A percentile compares a stretch with the other conserved stretches of the same genome.
Evolutionary conservation across 2,329 filamentous ascomycete genomes (phyloP).

Genomic region (Hysterium pulicare): DNA sequence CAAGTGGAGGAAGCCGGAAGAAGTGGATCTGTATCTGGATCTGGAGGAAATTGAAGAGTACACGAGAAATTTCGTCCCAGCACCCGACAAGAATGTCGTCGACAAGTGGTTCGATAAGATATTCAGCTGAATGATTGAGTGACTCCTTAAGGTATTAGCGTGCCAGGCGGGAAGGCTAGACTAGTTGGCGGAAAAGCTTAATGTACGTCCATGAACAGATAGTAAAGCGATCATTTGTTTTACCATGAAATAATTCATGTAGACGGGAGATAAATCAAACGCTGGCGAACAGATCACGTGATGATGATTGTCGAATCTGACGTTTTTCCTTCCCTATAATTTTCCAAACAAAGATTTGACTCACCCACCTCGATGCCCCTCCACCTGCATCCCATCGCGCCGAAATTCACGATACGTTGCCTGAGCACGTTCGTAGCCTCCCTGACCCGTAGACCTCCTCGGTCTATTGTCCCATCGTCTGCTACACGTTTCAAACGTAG

Average conservation of each 20-base stretch:
- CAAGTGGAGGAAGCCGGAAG: constrained; percentile 52
- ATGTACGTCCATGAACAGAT: too few species aligned
- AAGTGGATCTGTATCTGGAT: constrained; percentile 62
- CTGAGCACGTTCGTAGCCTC: not conserved
- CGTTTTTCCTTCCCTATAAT: not conserved
- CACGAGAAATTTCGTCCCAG: constrained; percentile 56
- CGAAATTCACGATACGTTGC: not conserved
- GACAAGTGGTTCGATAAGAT: constrained; percentile 45
- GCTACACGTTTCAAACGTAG: not conserved
- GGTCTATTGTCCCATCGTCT: not conserved
- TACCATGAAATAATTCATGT: too few species aligned
- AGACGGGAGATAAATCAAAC: too few species aligned
- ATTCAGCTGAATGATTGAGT: constrained; percentile 30
- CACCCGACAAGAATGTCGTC: constrained; percentile 45
- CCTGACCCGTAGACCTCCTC: not conserved
- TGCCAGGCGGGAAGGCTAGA: constrained; percentile 2
- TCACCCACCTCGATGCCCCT: not conserved
- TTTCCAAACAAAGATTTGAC: not conserved
- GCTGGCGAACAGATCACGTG: too few species aligned
- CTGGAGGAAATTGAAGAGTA: constrained; percentile 67
- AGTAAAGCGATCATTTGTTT: too few species aligned
- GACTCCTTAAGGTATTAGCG: not conserved
- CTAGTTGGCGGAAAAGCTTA: not conserved
- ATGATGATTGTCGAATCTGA: not conserved
- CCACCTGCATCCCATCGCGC: not conserved